These are phyloP conservation scores for Sodiomyces alkalinus DNA, from an alignment of 2,329 filamentous ascomycete species.

Conservation along the genomic window DNA sequence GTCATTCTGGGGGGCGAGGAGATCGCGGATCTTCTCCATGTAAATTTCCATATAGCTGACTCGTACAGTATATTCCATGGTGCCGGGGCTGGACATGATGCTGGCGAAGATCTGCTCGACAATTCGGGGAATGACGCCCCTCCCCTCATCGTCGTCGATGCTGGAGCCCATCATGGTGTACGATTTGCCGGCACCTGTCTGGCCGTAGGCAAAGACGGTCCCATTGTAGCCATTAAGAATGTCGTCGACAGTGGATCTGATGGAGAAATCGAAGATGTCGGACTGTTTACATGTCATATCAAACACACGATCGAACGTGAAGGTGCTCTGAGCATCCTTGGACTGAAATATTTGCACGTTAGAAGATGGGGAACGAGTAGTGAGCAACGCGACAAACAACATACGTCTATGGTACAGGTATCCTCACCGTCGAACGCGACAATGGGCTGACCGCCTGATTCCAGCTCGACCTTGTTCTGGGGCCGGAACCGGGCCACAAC, in stretches of 20 bases:
- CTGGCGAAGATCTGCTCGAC: constrained; percentile 95
- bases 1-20: constrained; percentile 84
- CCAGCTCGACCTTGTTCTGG: constrained; percentile 88
- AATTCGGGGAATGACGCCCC: constrained; percentile 93
- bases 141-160: constrained; percentile 76
- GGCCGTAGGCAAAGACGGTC: constrained; percentile 95
- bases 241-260: constrained; percentile 88
- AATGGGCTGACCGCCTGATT: constrained; percentile 80
- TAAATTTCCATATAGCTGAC: constrained; percentile 99
- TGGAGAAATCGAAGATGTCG: constrained; percentile 97
- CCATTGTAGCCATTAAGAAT: constrained; percentile 99
- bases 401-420: constrained; percentile 73
- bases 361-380: no score
- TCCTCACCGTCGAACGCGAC: constrained; percentile 80
- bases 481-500: constrained; percentile 96
- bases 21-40: constrained; percentile 95
- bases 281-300: constrained; percentile 80
- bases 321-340: constrained; percentile 65
- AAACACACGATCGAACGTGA: constrained; percentile 97
- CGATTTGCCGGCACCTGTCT: constrained; percentile 96
- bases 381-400: constrained; percentile 15
- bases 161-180: constrained; percentile 98
- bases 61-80: constrained; percentile 96
- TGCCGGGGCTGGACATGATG: constrained; percentile 80
- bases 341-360: no score